A percentile compares a stretch with the other conserved stretches of the same genome.
phyloP scores from a whole-genome alignment of 2,329 filamentous ascomycete genomes.

The Penicillium concentricum region DNA sequence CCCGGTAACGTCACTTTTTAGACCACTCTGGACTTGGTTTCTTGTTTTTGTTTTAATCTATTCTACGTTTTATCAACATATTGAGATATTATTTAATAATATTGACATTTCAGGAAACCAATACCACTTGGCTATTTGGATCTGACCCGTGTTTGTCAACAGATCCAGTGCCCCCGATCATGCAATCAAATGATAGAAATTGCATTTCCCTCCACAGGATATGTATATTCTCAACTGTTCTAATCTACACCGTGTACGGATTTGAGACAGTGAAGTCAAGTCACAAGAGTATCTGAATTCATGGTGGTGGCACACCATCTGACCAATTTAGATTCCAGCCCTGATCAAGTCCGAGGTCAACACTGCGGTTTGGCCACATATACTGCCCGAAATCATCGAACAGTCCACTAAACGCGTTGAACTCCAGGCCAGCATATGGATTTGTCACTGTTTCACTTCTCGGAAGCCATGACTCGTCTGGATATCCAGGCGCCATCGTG shows the following conservation, averaged over 20 bases:
- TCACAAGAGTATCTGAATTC: background rate
- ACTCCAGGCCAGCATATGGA: constrained; percentile 22
- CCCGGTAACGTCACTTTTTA: background rate
- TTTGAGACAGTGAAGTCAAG: background rate
- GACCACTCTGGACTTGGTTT: background rate
- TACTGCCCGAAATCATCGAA: constrained; percentile 27
- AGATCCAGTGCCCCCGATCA: background rate
- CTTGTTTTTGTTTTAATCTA: background rate
- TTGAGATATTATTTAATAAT: background rate
- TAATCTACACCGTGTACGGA: background rate
- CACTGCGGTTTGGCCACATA: constrained; percentile 26
- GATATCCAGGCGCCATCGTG: constrained; percentile 7
- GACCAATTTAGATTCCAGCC: constrained; percentile 43
- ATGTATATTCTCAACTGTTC: background rate
- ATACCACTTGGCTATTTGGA: background rate
- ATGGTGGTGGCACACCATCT: constrained; percentile 15
- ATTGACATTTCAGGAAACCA: background rate
- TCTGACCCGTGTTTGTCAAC: background rate
- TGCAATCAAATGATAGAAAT: background rate
- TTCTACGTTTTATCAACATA: background rate
- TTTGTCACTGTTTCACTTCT: constrained; percentile 19
- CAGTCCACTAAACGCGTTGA: constrained; percentile 22
- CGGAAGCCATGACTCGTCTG: constrained; percentile 21
- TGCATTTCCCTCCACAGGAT: background rate
- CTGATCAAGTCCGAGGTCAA: constrained; percentile 40